phyloP scores from a whole-genome alignment of 768 basidiomycete species.

The Boletus subparvulus region DNA sequence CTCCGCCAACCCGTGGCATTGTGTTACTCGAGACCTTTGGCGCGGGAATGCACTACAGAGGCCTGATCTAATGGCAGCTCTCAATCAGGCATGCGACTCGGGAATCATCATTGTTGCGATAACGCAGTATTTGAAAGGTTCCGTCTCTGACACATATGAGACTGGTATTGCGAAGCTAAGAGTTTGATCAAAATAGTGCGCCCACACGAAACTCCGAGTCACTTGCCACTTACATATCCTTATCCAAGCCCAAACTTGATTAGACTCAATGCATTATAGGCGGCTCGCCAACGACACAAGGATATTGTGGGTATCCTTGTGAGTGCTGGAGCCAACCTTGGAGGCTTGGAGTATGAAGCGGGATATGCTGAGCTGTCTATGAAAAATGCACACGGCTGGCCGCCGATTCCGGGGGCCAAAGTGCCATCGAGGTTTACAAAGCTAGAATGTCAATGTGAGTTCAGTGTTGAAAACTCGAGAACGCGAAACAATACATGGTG shows the following conservation, averaged over 20 bases:
- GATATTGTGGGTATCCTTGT: constrained; percentile 62
- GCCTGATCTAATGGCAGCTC: constrained; percentile 66
- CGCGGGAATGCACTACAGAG: constrained; percentile 91
- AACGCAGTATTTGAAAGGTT: constrained; percentile 84
- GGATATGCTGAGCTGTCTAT: constrained; percentile 55
- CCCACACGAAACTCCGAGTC: constrained; percentile 70
- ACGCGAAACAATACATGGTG: constrained; percentile 9
- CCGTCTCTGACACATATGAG: constrained; percentile 82
- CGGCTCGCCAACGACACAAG: constrained; percentile 69
- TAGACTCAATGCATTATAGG: constrained; percentile 40
- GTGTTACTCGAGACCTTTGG: constrained; percentile 86
- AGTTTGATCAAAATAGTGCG: constrained; percentile 53
- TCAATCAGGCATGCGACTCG: constrained; percentile 78
- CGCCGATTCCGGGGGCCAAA: constrained; percentile 39
- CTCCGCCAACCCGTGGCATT: constrained; percentile 72
- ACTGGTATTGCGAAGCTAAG: constrained; percentile 44
- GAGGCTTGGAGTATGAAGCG: constrained; percentile 59
- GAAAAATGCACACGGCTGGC: constrained; percentile 30
- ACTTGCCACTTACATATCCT: constrained; percentile 50
- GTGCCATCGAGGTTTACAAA: constrained; percentile 51
- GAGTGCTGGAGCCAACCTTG: constrained; percentile 71
- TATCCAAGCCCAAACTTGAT: constrained; percentile 78
- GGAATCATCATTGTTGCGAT: constrained; percentile 90
- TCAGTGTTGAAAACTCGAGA: not conserved
- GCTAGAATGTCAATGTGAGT: constrained; percentile 37